Base-by-base conservation (phyloP, 2,329 filamentous ascomycete species). In the Aspergillus ochraceoroseus region DNA sequence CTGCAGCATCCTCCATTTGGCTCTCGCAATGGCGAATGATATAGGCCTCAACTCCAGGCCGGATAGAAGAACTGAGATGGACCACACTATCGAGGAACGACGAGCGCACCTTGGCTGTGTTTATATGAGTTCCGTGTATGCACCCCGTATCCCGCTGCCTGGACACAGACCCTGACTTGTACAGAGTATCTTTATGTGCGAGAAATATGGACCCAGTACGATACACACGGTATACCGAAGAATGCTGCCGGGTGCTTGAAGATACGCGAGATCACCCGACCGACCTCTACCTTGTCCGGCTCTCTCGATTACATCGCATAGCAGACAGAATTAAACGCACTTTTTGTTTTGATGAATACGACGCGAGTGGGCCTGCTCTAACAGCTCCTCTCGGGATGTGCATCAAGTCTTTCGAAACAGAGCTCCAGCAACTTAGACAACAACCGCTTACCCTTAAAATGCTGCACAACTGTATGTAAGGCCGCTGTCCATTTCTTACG, bases 91-190 rank as follows among this genome's bases (percentile, higher is more conserved):
- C 5, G 75, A 78, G 26, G 75, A 79, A 45, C 64, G 70, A 7
- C 65, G 76, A n/a, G 65, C 70, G 0, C 61, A 77, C 0, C 60
- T 76, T 1, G 76, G 73, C 0, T 70, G 73, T 1, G 79, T 75
- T 70, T 78, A 76, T 43, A 46, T 79, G 19, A 70, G 65, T 9
- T 76, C 73, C 7, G 66, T 68, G 75, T 78, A 60, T 53, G 14
- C 23, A 12, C 23, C 25, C 14, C 17, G 5, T 5, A 20, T 8
- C 12, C n/a, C 5, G n/a, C n/a, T n/a, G n/a, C 18, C 8, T 17
- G 23, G 6, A 17, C 4, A 5, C 6, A 13, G 2, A 12, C n/a
- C 5, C 13, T 28, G 7, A 1, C 19, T 13, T 9, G 18, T 13
- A 4, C 25, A 58, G 55, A 33, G 23, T 53, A 4, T 51, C 51